phyloP scores from a whole-genome alignment of 108 stramenopile species.

The Cyclotella atomus region DNA sequence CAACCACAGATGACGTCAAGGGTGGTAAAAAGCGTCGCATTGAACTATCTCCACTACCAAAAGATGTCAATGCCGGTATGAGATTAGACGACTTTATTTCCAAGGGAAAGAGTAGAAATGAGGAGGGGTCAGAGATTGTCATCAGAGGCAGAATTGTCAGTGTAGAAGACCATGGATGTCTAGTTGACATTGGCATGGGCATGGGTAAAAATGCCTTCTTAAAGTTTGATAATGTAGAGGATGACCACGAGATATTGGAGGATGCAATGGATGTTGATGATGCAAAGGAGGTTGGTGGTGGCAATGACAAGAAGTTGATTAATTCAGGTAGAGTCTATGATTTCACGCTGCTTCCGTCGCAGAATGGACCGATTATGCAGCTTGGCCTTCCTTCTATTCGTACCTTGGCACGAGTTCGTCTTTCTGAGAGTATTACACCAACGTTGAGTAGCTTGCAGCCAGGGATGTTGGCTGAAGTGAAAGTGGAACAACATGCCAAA shows the following conservation, averaged over 20 bases:
- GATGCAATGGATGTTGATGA: slow-evolving; percentile 45
- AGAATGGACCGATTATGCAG: slow-evolving; percentile 28
- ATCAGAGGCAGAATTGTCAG: slow-evolving; percentile 69
- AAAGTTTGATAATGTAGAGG: slow-evolving; percentile 68
- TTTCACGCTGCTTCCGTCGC: slow-evolving; percentile 33
- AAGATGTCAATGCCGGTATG: slow-evolving; percentile 56
- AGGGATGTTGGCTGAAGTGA: slow-evolving; percentile 68
- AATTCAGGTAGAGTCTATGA: slow-evolving; percentile 57
- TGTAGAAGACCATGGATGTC: slow-evolving; percentile 84
- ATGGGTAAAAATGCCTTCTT: slow-evolving; percentile 58
- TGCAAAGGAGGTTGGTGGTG: slow-evolving; percentile 8
- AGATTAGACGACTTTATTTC: slow-evolving; percentile 21
- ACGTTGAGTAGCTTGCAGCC: slow-evolving; percentile 61
- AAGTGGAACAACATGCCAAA: slow-evolving; percentile 71
- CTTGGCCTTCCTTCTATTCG: slow-evolving; percentile 24
- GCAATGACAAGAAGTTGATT: not conserved
- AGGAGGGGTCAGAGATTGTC: not conserved
- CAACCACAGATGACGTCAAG: slow-evolving; percentile 51
- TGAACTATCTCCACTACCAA: slow-evolving; percentile 72
- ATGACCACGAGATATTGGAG: slow-evolving; percentile 45
- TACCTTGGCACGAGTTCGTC: slow-evolving; percentile 21
- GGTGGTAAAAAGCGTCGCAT: slow-evolving; percentile 59
- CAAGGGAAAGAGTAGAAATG: not conserved
- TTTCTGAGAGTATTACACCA: slow-evolving; percentile 29
- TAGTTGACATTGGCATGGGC: slow-evolving; percentile 63